Conservation (phyloP, 768 basidiomycete species). For the Brasilioporus rufonigricans region DNA sequence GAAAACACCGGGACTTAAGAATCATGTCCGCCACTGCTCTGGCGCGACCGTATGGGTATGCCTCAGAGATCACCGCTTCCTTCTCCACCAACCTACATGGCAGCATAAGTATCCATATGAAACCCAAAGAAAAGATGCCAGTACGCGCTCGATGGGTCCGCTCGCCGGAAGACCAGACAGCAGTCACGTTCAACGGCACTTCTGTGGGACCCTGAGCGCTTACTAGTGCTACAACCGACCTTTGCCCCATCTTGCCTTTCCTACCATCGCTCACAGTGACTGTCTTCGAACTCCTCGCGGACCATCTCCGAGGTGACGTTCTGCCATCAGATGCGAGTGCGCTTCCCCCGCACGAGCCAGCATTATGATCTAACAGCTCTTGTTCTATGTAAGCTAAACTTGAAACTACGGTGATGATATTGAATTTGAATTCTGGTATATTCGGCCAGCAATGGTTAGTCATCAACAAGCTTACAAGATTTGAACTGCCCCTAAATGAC, state of each 20-base stretch:
- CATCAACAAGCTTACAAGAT: no score
- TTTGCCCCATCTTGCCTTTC: conserved; percentile 26
- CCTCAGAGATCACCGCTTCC: no score
- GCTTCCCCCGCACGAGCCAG: no score
- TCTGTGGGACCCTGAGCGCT: conserved; percentile 58
- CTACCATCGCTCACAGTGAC: conserved; percentile 5
- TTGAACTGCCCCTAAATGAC: no score
- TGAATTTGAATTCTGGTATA: no score
- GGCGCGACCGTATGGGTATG: no score
- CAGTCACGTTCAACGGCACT: conserved; percentile 67
- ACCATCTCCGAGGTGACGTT: not conserved
- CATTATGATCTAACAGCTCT: no score
- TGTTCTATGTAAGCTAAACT: no score
- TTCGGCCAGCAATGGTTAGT: no score
- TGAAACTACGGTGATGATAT: no score
- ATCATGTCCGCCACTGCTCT: conserved; percentile 48
- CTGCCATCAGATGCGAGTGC: no score
- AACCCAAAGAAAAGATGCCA: no score
- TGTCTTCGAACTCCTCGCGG: not conserved
- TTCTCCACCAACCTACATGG: conserved; percentile 52
- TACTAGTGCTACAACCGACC: conserved; percentile 42
- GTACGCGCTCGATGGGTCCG: conserved; percentile 77
- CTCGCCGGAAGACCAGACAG: conserved; percentile 74
- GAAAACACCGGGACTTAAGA: conserved; percentile 41
- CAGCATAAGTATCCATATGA: not conserved